A percentile compares a stretch with the other conserved stretches of the same genome.
Evolutionary conservation across 164 flowering plant genomes (phyloP).

Genomic region (Echeveria elegans): DNA sequence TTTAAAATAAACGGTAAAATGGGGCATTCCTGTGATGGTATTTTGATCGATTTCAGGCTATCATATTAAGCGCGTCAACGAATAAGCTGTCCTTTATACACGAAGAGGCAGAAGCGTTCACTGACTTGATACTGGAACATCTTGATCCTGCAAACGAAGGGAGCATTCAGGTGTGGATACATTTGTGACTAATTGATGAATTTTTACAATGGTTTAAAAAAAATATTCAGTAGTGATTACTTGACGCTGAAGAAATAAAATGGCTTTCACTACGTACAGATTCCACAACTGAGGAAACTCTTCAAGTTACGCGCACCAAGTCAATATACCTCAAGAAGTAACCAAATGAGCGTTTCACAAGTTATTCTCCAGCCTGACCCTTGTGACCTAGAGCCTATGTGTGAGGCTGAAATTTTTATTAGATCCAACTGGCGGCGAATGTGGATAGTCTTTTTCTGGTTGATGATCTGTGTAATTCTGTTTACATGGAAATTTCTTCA

Average conservation of each 20-base stretch:
- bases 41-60: conserved; percentile 35
- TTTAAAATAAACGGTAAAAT: neutral
- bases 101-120: conserved; percentile 94
- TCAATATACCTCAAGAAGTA: conserved; percentile 1
- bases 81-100: conserved; percentile 80
- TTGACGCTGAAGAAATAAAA: neutral
- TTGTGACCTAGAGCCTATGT: conserved; percentile 59
- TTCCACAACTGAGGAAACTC: conserved; percentile 1
- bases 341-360: conserved; percentile 1
- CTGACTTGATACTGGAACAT: conserved; percentile 95
- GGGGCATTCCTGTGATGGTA: conserved; percentile 1
- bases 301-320: neutral
- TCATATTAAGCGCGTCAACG: conserved; percentile 91
- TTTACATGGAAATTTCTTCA: conserved; percentile 82
- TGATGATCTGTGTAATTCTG: conserved; percentile 52
- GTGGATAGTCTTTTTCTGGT: conserved; percentile 77
- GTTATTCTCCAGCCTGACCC: conserved; percentile 53
- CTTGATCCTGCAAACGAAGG: conserved; percentile 91
- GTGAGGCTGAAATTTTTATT: conserved; percentile 45
- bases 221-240: neutral
- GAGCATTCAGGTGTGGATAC: conserved; percentile 72
- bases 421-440: conserved; percentile 86
- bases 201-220: too few relatives aligned
- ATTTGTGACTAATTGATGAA: neutral
- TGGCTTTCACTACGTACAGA: neutral